phyloP scores from a whole-genome alignment of 306 rosid genomes.

The Canavalia gladiata region DNA sequence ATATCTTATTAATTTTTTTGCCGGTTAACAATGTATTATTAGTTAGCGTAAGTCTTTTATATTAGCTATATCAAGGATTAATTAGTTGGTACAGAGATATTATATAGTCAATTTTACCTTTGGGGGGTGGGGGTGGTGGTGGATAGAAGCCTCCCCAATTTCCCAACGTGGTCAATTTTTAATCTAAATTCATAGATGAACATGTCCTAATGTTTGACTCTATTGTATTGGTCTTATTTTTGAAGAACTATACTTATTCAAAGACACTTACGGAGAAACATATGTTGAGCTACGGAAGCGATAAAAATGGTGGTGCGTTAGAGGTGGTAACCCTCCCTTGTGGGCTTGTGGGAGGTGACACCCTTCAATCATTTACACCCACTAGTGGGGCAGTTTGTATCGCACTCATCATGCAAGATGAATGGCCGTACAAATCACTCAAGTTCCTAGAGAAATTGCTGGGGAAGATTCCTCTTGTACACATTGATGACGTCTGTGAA shows the following conservation, averaged over 20 bases:
- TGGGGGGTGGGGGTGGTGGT: too few relatives aligned
- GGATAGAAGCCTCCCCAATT: background rate
- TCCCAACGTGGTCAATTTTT: background rate
- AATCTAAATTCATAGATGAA: background rate
- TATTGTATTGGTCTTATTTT: background rate
- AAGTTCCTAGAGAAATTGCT: constrained; percentile 1
- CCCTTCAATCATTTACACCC: constrained; percentile 24
- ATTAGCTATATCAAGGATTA: too few relatives aligned
- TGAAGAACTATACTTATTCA: constrained; percentile 52
- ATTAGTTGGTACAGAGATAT: too few relatives aligned
- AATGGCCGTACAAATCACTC: background rate
- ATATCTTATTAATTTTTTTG: too few relatives aligned
- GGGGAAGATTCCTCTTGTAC: constrained; percentile 56
- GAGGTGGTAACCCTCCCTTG: constrained; percentile 62
- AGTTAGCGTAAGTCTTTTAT: too few relatives aligned
- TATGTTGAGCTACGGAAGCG: constrained; percentile 41
- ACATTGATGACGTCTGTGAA: constrained; percentile 62
- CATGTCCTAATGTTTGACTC: constrained; percentile 12
- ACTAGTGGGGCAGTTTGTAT: background rate
- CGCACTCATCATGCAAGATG: constrained; percentile 46
- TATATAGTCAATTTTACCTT: too few relatives aligned
- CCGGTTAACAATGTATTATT: too few relatives aligned
- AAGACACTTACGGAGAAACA: constrained; percentile 60
- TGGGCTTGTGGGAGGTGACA: constrained; percentile 64
- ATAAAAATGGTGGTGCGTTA: constrained; percentile 45